Percentiles rank a stretch among this genome's conserved stretches.
phyloP scores from a whole-genome alignment of 148 eudicot species.

The Vaccinium darrowii region DNA sequence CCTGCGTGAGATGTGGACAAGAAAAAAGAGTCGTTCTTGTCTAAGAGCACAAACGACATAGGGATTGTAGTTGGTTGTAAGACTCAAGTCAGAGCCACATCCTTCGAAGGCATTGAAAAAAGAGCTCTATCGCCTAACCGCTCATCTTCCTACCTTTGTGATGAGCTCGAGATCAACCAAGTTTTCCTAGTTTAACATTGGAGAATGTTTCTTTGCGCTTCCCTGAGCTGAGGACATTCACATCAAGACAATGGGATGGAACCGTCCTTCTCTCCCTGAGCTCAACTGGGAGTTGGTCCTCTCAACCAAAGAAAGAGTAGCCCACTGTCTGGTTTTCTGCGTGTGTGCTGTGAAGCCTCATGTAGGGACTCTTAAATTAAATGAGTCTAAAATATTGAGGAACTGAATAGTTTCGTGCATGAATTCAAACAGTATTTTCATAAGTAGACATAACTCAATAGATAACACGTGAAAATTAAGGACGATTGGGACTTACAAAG shows the following conservation, averaged over 20 bases:
- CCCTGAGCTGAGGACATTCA: not conserved
- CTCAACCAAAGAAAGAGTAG: not conserved
- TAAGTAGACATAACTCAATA: not conserved
- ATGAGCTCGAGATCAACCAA: too few relatives aligned
- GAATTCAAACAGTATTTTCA: too few relatives aligned
- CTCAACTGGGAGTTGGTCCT: constrained; percentile 2
- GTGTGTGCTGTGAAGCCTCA: not conserved
- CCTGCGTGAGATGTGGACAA: not conserved
- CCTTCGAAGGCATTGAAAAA: not conserved
- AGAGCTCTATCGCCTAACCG: not conserved
- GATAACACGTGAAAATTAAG: not conserved
- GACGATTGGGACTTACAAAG: constrained; percentile 44
- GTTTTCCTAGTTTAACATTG: not conserved
- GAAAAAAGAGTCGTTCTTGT: not conserved
- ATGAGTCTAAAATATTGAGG: not conserved
- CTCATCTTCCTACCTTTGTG: not conserved
- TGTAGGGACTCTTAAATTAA: not conserved
- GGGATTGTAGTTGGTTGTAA: not conserved
- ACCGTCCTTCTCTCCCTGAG: not conserved
- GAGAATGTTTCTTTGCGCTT: not conserved
- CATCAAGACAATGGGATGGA: not conserved
- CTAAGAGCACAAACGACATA: not conserved
- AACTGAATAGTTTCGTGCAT: not conserved
- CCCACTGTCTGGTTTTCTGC: not conserved
- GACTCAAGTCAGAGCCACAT: not conserved